These are phyloP conservation scores for Paspalum notatum DNA, from an alignment of 176 grass and related monocot species.

Conservation along the genomic window DNA sequence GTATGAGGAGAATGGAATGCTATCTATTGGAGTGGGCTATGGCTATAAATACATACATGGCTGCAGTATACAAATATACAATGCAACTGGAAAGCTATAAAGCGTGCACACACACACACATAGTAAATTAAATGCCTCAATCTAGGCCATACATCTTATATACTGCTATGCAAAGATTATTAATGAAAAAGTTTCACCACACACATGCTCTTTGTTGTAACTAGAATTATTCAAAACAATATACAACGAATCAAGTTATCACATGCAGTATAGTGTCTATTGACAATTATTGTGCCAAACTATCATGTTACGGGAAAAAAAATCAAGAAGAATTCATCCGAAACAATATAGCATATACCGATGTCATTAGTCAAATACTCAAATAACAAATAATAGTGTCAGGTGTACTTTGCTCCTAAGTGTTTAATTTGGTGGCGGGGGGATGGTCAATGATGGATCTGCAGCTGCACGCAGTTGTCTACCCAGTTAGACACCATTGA, in stretches of 20 bases:
- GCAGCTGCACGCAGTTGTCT: too few species aligned
- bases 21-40: neutral
- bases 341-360: neutral
- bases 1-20: too few species aligned
- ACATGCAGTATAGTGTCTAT: neutral
- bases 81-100: neutral
- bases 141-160: neutral
- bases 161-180: neutral
- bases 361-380: neutral
- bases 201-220: neutral
- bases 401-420: neutral
- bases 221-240: neutral
- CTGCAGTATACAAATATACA: neutral
- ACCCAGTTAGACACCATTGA: neutral
- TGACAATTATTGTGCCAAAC: neutral
- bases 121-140: neutral
- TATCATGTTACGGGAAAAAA: neutral
- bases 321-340: neutral
- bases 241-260: neutral
- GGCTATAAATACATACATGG: neutral
- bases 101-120: neutral
- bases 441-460: neutral
- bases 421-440: neutral
- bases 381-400: conserved; percentile 4
- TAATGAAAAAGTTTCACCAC: neutral